phyloP scores from a whole-genome alignment of 2,329 filamentous ascomycete species.

The Paecilomyces fulvus region DNA sequence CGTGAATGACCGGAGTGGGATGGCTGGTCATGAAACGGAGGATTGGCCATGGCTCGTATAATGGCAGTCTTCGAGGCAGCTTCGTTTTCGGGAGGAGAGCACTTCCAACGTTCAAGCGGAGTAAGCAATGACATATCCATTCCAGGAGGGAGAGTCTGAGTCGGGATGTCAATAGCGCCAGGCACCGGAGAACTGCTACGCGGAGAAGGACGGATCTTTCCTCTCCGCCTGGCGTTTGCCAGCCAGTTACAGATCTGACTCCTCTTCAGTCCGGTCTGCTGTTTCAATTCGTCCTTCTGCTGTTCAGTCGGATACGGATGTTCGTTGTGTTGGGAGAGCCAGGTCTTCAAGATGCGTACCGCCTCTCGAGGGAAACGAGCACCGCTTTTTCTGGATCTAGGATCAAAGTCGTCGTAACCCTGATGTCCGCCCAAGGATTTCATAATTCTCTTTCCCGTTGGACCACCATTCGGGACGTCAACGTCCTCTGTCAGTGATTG shows the following conservation, averaged over 20 bases:
- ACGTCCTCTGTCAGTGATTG: constrained; percentile 37
- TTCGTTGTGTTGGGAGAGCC: constrained; percentile 69
- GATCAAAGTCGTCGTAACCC: constrained; percentile 28
- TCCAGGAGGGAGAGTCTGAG: constrained; percentile 44
- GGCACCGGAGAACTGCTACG: constrained; percentile 62
- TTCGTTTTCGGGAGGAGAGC: constrained; percentile 62
- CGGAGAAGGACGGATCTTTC: constrained; percentile 60
- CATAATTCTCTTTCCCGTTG: constrained; percentile 33
- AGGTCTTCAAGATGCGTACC: constrained; percentile 71
- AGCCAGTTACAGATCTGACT: constrained; percentile 88
- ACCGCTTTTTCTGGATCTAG: constrained; percentile 52
- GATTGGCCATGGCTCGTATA: constrained; percentile 48
- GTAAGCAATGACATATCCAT: constrained; percentile 46
- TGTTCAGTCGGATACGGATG: constrained; percentile 85
- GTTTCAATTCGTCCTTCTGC: constrained; percentile 72
- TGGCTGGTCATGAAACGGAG: constrained; percentile 25
- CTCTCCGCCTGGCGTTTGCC: constrained; percentile 75
- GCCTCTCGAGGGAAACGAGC: constrained; percentile 73
- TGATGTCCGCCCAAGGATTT: constrained; percentile 32
- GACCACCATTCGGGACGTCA: constrained; percentile 27
- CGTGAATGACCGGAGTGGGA: constrained; percentile 24
- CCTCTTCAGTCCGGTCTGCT: constrained; percentile 69
- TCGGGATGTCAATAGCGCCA: constrained; percentile 66
- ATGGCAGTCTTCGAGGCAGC: constrained; percentile 57
- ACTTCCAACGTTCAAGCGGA: constrained; percentile 60